phyloP scores from a whole-genome alignment of 2,329 filamentous ascomycete species.

The Colletotrichum liriopes region DNA sequence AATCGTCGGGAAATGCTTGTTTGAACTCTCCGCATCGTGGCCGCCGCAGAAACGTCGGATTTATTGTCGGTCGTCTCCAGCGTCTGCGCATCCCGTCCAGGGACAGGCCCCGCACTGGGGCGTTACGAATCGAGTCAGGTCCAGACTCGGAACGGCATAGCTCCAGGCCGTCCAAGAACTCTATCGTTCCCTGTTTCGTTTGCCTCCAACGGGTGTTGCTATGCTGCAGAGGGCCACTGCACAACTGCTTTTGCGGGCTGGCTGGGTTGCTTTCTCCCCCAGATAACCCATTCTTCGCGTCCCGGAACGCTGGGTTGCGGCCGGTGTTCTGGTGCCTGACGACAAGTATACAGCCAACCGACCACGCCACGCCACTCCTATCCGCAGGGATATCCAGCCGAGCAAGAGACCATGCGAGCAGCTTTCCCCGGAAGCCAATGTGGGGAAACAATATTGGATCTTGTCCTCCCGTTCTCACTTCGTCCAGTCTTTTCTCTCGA shows the following conservation, averaged over 20 bases:
- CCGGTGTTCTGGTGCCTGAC: conserved; percentile 5
- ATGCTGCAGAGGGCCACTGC: neutral
- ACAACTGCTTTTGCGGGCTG: neutral
- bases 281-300: conserved; percentile 26
- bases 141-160: conserved; percentile 24
- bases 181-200: neutral
- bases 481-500: neutral
- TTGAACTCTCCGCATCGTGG: neutral
- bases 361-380: conserved; percentile 5
- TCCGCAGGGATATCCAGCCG: neutral
- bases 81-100: neutral
- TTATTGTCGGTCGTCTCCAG: conserved; percentile 8
- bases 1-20: conserved; percentile 32
- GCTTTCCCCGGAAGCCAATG: conserved; percentile 18
- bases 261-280: conserved; percentile 3
- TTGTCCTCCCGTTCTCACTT: neutral
- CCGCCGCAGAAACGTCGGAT: conserved; percentile 36
- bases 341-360: neutral
- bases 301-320: conserved; percentile 18
- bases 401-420: neutral
- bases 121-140: conserved; percentile 35
- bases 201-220: neutral
- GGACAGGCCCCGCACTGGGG: conserved; percentile 29
- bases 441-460: conserved; percentile 12
- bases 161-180: conserved; percentile 29